Base-by-base conservation (phyloP, 2,329 filamentous ascomycete species). In the Simplicillium aogashimaense region DNA sequence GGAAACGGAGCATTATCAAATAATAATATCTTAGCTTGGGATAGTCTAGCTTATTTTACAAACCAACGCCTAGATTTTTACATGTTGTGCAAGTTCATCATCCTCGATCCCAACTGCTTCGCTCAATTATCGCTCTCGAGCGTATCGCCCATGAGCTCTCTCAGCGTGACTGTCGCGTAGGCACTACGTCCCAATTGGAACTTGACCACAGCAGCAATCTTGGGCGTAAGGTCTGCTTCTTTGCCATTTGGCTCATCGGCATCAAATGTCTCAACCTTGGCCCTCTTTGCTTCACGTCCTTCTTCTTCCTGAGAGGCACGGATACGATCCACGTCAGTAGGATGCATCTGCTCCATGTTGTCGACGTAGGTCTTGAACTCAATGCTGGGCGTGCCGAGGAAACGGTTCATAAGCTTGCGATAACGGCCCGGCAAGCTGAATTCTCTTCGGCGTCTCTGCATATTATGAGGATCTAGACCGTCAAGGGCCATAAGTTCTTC, bases 401-500 rank as follows among this genome's bases (percentile, higher is more conserved):
- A 86, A 16, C 74, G 73, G 29, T 85, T 80, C 50, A 97, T 74
- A 20, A 95, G 57, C 60, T 90, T 92, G 46, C 92, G 78, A 61
- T 98, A 98, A 18, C 83, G 78, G 3, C 92, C 94, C 37, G 83
- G 86, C 2, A 98, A 70, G 57, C 86, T 94, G 55, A 92, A 83
- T 52, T 97, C 92, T 55, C 83, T 83, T 64, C 89, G 87, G 38
- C 75, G 74, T 14, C 90, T 78, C 11, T 86, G 80, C 92, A 98
- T 97, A 46, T 87, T 72, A 53, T 82, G 74, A 1, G 92, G 90
- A 57, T 94, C 80, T 11, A 98, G 69, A 46, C 77, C 74, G 36
- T 83, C 74, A 38, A 74, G 83, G 28, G 65, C 76, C 94, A 98
- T 98, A 63, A 95, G 94, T 3, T 77, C 72, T 47, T 74, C 73